Conservation (phyloP, 2,329 filamentous ascomycete genomes). For the Fusarium drepaniforme region DNA sequence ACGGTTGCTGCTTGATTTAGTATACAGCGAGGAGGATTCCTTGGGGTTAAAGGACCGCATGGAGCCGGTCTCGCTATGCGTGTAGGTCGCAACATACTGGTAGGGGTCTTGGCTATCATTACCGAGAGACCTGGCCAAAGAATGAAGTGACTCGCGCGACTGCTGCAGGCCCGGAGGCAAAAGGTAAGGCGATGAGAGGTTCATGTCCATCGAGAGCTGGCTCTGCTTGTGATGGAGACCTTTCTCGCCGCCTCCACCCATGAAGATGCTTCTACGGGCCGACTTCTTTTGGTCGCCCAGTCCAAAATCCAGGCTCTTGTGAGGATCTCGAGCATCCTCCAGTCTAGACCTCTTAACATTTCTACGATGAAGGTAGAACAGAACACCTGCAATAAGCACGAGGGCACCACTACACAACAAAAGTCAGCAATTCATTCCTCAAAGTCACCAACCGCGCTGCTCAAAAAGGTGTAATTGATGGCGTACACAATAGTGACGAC, state of each 20-base stretch:
- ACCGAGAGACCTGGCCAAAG: slow-evolving; percentile 81
- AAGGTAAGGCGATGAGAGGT: slow-evolving; percentile 88
- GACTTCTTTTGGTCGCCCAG: slow-evolving; percentile 65
- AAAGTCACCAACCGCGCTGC: slow-evolving; percentile 1
- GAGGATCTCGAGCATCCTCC: slow-evolving; percentile 89
- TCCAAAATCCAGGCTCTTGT: slow-evolving; percentile 94
- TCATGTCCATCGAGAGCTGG: slow-evolving; percentile 79
- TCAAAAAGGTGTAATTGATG: not conserved
- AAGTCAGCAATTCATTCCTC: slow-evolving; percentile 32
- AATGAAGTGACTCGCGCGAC: slow-evolving; percentile 89
- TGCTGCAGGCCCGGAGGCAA: slow-evolving; percentile 84
- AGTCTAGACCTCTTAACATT: slow-evolving; percentile 76
- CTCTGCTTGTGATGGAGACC: slow-evolving; percentile 55
- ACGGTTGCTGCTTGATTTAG: slow-evolving; percentile 55
- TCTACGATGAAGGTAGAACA: slow-evolving; percentile 84
- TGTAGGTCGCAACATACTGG: slow-evolving; percentile 70
- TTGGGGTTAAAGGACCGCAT: slow-evolving; percentile 62
- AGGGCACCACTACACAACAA: slow-evolving; percentile 76
- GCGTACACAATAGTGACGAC: slow-evolving; percentile 79
- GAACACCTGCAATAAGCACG: slow-evolving; percentile 71
- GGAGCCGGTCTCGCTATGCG: slow-evolving; percentile 68
- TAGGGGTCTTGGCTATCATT: slow-evolving; percentile 88
- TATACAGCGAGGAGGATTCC: slow-evolving; percentile 61
- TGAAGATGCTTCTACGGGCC: slow-evolving; percentile 50
- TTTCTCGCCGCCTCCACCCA: slow-evolving; percentile 69